A percentile compares a stretch with the other conserved stretches of the same genome.
phyloP scores from a whole-genome alignment of 345 rosid genomes.

The Salix brachista region DNA sequence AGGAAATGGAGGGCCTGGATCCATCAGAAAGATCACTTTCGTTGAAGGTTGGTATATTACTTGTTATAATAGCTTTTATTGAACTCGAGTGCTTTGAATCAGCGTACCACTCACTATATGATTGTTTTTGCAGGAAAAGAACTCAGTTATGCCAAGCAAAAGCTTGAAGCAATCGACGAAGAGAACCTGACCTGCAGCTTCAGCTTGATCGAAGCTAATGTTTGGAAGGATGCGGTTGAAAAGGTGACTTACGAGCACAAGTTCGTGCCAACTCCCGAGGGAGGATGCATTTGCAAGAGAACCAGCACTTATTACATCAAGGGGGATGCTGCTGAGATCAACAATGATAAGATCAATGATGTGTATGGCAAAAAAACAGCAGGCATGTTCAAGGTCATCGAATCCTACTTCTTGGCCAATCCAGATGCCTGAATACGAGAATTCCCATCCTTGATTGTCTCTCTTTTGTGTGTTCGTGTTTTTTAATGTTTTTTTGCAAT shows the following conservation, averaged over 20 bases:
- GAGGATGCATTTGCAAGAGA: constrained; percentile 2
- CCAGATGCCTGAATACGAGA: neutral
- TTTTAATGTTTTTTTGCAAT: too few relatives aligned
- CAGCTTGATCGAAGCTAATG: neutral
- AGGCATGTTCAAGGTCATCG: constrained; percentile 3
- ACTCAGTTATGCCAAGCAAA: neutral
- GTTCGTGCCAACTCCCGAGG: neutral
- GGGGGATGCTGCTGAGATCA: neutral
- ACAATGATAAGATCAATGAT: neutral
- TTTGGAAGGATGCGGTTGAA: neutral
- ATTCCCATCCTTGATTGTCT: neutral
- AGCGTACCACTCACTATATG: neutral
- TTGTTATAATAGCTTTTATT: too few relatives aligned
- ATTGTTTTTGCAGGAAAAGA: neutral
- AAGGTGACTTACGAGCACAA: neutral
- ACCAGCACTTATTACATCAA: neutral
- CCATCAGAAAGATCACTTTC: constrained; percentile 1
- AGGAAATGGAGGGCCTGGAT: neutral
- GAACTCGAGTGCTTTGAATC: too few relatives aligned
- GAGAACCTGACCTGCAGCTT: neutral
- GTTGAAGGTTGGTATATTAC: neutral
- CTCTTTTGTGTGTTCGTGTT: too few relatives aligned
- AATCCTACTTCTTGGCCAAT: neutral
- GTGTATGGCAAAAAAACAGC: neutral
- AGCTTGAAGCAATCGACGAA: neutral